Evolutionary conservation across 2,329 filamentous ascomycete genomes (phyloP).

Genomic region (Ilyonectria mors-panacis): DNA sequence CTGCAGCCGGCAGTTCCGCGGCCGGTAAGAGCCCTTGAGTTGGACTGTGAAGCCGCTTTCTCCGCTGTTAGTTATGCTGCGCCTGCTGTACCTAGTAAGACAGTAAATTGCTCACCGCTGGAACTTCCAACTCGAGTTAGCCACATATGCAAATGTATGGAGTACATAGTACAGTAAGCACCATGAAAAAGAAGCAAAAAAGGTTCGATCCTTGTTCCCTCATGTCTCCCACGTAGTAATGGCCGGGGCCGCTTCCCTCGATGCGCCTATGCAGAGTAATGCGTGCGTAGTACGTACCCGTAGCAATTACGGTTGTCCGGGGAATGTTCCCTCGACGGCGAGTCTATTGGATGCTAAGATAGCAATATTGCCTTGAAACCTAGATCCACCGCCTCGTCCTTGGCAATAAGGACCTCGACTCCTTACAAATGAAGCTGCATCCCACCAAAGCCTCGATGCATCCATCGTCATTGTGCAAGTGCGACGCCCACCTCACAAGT

Average conservation of each 20-base stretch:
- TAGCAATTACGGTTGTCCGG: not conserved
- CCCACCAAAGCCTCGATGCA: slow-evolving; percentile 4
- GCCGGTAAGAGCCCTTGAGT: not conserved
- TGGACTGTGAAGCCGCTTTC: not conserved
- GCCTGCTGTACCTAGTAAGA: not conserved
- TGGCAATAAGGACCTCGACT: not conserved
- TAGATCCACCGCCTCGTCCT: not conserved
- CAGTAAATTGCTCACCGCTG: slow-evolving; percentile 2
- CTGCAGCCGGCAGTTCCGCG: not conserved
- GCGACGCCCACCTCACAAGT: not conserved
- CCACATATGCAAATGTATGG: not conserved
- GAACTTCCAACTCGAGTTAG: slow-evolving; percentile 3
- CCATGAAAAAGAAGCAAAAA: not conserved
- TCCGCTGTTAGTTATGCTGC: not conserved
- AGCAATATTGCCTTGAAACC: not conserved
- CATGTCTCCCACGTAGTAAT: not conserved
- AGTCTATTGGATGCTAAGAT: slow-evolving; percentile 7
- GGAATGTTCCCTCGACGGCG: slow-evolving; percentile 2
- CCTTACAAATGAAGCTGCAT: slow-evolving; percentile 15
- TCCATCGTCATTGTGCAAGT: slow-evolving; percentile 2
- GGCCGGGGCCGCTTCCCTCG: not conserved
- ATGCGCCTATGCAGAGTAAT: not conserved
- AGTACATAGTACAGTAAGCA: not conserved
- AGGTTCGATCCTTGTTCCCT: not conserved
- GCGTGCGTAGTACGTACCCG: not conserved